Percentiles rank a stretch among this genome's conserved stretches.
These are phyloP conservation scores for Phylloboletellus chloephorus DNA, from an alignment of 1,284 basidiomycete genomes.

Conservation along the genomic window DNA sequence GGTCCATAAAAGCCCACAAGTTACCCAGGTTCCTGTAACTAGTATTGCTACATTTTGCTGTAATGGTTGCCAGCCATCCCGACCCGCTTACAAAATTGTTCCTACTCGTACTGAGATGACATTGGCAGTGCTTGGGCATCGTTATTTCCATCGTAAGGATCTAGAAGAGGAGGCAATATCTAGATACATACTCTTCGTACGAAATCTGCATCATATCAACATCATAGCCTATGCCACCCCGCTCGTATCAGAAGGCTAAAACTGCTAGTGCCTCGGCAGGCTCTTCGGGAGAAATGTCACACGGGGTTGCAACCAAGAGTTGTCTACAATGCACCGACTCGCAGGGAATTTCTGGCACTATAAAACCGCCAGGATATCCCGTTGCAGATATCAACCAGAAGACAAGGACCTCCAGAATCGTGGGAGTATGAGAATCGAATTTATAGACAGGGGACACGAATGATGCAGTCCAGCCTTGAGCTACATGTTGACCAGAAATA, in stretches of 20 bases:
- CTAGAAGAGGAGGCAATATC: neutral
- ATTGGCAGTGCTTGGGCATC: too few relatives aligned
- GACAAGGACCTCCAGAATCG: constrained; percentile 43
- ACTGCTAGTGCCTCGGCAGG: constrained; percentile 22
- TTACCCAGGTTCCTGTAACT: too few relatives aligned
- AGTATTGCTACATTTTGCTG: too few relatives aligned
- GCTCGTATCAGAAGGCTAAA: constrained; percentile 12
- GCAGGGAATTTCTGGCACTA: constrained; percentile 40
- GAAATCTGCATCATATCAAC: neutral
- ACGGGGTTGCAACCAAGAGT: constrained; percentile 38
- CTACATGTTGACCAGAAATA: constrained; percentile 6
- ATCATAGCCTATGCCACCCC: too few relatives aligned
- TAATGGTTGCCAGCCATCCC: too few relatives aligned
- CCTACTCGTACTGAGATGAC: too few relatives aligned
- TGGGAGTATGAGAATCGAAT: constrained; percentile 38
- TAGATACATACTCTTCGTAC: constrained; percentile 1
- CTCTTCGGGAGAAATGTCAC: constrained; percentile 35
- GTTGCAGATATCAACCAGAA: constrained; percentile 52
- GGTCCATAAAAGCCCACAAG: too few relatives aligned
- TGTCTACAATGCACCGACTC: constrained; percentile 27
- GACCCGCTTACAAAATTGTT: too few relatives aligned
- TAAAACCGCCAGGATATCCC: constrained; percentile 35
- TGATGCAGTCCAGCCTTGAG: constrained; percentile 49
- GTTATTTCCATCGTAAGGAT: neutral
- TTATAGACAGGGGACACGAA: constrained; percentile 42